Base-by-base conservation (phyloP, 345 rosid genomes). In the Brassica carinata region DNA sequence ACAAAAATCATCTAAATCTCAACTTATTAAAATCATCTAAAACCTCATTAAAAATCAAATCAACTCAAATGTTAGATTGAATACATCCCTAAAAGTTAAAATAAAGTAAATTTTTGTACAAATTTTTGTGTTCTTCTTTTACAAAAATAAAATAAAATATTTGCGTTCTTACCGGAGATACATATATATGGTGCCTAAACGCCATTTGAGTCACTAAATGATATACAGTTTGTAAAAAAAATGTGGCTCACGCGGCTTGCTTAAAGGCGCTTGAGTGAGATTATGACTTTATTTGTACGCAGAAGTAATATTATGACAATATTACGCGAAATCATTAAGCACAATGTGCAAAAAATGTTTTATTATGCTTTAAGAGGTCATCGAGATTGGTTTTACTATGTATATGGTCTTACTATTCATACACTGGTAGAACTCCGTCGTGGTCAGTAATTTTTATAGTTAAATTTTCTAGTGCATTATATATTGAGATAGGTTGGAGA, bases 241-340 rank as follows among this genome's bases (percentile, higher is more conserved):
- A 48, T 70, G 69, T 69, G 27, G 43, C 36, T 45, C 13, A 69
- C 36, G 38, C 79, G 79, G 79, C 34, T 67, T 75, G 57, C 17
- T 57, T 15, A 57, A 67, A 51, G 74, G 53, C 7, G 57, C 69
- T 43, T 29, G 61, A 69, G 62, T 69, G 64, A 77, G 75, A 61
- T 69, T 69, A 19, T 77, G 69, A 61, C 51, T 27, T 68, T 13
- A 40, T 62, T 15, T 67, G 30, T 55, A 30, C 10, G 38, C 58
- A 38, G 7, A 40, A 58, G 14, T 67, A 38, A 67, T 7, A 19
- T 14, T 18, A 19, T 68, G 30, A 38, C 59, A 10, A 29, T 2
- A 30, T 69, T 68, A 17, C 23, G 13, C 58, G 61, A 76, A 27
- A 26, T 75, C 33, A 18, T 76, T 57, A 8, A 36, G 27, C 72